A percentile compares a stretch with the other conserved stretches of the same genome.
These are phyloP conservation scores for Kuraishia floccosa DNA, from an alignment of 805 yeast genomes.

Conservation along the genomic window DNA sequence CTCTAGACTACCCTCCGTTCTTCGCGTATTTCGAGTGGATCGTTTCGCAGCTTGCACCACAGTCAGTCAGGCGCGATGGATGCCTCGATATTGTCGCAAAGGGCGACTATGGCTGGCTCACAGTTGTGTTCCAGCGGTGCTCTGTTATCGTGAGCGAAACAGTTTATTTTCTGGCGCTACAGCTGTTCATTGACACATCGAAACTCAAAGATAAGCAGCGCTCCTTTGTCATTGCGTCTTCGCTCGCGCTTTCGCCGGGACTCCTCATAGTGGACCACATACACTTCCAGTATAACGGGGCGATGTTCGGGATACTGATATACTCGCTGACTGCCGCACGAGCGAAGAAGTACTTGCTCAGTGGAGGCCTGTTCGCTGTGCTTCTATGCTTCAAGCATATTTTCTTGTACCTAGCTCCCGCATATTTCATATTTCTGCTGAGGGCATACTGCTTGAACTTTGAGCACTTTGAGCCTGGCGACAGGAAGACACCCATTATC, in stretches of 20 bases:
- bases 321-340: slow-evolving; percentile 66
- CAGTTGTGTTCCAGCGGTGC: slow-evolving; percentile 68
- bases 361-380: slow-evolving; percentile 62
- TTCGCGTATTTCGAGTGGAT: slow-evolving; percentile 93
- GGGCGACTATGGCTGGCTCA: slow-evolving; percentile 68
- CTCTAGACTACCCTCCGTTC: slow-evolving; percentile 94
- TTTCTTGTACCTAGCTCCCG: slow-evolving; percentile 87
- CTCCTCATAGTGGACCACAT: slow-evolving; percentile 86
- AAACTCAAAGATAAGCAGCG: slow-evolving; percentile 25
- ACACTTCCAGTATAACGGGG: slow-evolving; percentile 95
- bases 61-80: slow-evolving; percentile 54
- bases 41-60: slow-evolving; percentile 62
- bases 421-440: slow-evolving; percentile 71
- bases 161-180: slow-evolving; percentile 57
- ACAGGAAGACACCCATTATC: slow-evolving; percentile 5
- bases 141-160: slow-evolving; percentile 76
- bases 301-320: slow-evolving; percentile 77
- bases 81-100: slow-evolving; percentile 56
- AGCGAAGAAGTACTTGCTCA: slow-evolving; percentile 37
- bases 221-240: slow-evolving; percentile 67
- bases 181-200: slow-evolving; percentile 52
- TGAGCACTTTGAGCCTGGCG: background rate
- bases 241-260: slow-evolving; percentile 83
- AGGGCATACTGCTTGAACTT: slow-evolving; percentile 52
- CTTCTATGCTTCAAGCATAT: slow-evolving; percentile 92